These are phyloP conservation scores for Apiospora phragmitis DNA, from an alignment of 2,329 filamentous ascomycete genomes.

Conservation along the genomic window DNA sequence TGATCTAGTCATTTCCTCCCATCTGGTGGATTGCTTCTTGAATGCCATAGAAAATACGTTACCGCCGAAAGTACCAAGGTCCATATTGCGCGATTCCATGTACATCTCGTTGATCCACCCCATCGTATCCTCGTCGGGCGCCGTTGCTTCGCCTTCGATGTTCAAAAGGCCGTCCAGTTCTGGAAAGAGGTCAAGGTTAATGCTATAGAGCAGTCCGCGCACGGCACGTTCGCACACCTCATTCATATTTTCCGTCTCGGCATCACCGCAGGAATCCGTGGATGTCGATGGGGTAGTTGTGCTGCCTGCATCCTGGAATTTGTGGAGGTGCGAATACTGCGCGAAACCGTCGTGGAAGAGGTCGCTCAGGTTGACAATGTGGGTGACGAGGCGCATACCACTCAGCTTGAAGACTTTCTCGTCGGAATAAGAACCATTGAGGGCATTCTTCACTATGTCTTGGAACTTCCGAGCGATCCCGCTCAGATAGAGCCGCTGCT, in stretches of 20 bases:
- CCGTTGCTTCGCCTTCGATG: rapidly evolving
- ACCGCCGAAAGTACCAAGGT: conserved; percentile 24
- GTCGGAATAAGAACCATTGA: conserved; percentile 37
- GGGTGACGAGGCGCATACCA: conserved; percentile 23
- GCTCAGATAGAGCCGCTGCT: conserved; percentile 38
- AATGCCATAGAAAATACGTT: conserved; percentile 24
- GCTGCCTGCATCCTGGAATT: conserved; percentile 12
- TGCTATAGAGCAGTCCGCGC: background rate
- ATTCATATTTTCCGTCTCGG: too few species aligned
- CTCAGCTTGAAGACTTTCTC: conserved; percentile 20
- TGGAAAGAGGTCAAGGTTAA: background rate
- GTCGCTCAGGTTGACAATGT: conserved; percentile 21
- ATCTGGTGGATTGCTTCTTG: conserved; percentile 32
- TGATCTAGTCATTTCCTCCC: conserved; percentile 25
- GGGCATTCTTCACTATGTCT: conserved; percentile 26
- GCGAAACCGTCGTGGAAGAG: conserved; percentile 17
- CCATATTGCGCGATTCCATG: conserved; percentile 24
- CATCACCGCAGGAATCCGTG: too few species aligned
- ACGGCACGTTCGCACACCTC: too few species aligned
- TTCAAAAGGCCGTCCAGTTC: background rate
- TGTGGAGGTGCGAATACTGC: conserved; percentile 16
- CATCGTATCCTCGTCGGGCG: conserved; percentile 19
- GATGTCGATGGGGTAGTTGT: background rate
- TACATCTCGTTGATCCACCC: conserved; percentile 26
- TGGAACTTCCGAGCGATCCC: conserved; percentile 31